Conservation (phyloP, 331 rosid genomes). For the Pyrus hybrid region DNA sequence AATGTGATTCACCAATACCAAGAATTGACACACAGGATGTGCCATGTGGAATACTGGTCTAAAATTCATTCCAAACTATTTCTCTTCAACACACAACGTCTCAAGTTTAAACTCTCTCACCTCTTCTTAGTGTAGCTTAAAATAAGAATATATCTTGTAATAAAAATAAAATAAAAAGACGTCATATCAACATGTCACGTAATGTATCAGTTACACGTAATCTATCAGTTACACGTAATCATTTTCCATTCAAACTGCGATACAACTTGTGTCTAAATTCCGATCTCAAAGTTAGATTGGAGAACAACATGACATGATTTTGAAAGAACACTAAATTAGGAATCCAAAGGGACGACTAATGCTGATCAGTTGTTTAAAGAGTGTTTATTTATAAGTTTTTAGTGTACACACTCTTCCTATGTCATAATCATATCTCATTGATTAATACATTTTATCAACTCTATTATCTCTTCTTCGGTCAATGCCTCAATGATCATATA, state of each 20-base stretch:
- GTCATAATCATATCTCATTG: not conserved
- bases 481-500: too few relatives aligned
- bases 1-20: too few relatives aligned
- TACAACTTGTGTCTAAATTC: not conserved
- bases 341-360: not conserved
- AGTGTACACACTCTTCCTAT: not conserved
- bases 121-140: too few relatives aligned
- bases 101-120: too few relatives aligned
- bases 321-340: not conserved
- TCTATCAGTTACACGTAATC: not conserved
- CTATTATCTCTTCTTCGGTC: not conserved
- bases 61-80: too few relatives aligned
- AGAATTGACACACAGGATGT: too few relatives aligned
- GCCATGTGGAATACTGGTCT: too few relatives aligned
- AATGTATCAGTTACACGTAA: too few relatives aligned
- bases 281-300: not conserved
- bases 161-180: too few relatives aligned
- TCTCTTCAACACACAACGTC: too few relatives aligned
- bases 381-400: too few relatives aligned
- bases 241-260: not conserved
- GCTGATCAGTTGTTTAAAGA: not conserved
- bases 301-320: not conserved
- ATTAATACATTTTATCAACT: not conserved
- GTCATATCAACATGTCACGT: not conserved
- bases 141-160: too few relatives aligned